Evolutionary conservation across 1,284 basidiomycete genomes (phyloP).

Genomic region (Cerioporus squamosus): DNA sequence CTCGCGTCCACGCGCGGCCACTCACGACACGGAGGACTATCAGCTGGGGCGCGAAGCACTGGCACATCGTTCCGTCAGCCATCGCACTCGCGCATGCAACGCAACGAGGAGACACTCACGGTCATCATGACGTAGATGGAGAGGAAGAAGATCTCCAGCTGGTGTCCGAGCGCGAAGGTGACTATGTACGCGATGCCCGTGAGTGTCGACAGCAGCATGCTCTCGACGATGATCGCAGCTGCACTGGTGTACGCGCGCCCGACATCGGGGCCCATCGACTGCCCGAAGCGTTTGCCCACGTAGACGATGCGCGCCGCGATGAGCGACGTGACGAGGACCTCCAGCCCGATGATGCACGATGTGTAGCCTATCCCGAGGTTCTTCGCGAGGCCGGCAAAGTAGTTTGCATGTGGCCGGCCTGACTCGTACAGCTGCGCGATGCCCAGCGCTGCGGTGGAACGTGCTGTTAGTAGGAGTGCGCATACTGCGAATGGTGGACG

Average conservation of each 20-base stretch:
- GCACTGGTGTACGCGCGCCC: constrained; percentile 12
- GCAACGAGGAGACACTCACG: constrained; percentile 14
- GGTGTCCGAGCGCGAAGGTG: constrained; percentile 13
- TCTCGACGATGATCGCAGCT: constrained; percentile 21
- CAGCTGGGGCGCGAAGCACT: constrained; percentile 39
- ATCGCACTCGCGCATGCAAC: not conserved
- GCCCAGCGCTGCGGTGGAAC: constrained; percentile 8
- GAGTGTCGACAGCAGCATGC: constrained; percentile 11
- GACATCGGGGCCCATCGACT: not conserved
- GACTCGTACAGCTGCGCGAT: constrained; percentile 22
- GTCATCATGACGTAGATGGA: constrained; percentile 24
- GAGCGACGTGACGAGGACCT: constrained; percentile 19
- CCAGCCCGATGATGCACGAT: constrained; percentile 18
- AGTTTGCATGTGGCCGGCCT: constrained; percentile 15
- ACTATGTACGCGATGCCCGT: constrained; percentile 18
- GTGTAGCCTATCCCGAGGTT: constrained; percentile 21
- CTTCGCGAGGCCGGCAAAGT: constrained; percentile 19
- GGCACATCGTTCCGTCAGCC: not conserved
- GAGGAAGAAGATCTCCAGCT: constrained; percentile 19
- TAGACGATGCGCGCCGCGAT: constrained; percentile 18
- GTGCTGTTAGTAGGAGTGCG: not conserved
- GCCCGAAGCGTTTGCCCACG: not conserved
- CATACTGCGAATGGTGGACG: not conserved
- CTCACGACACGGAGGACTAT: constrained; percentile 38
- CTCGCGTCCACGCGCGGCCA: constrained; percentile 36